Conservation (phyloP, 305 asterid genomes). For the Fraxinus latifolia region DNA sequence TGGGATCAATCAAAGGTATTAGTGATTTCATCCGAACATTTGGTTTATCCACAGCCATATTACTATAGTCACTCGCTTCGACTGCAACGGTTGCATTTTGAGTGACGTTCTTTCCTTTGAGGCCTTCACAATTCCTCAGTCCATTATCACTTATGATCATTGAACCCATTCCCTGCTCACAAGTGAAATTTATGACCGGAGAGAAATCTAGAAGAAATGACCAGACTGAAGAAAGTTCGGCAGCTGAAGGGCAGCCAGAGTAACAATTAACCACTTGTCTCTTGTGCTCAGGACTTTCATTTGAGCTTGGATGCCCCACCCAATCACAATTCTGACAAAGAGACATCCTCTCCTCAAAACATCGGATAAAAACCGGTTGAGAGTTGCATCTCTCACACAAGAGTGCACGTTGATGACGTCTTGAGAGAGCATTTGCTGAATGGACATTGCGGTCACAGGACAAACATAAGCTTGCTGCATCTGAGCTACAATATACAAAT, state of each 20-base stretch:
- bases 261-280: slow-evolving; percentile 52
- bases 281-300: slow-evolving; percentile 38
- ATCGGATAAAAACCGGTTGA: slow-evolving; percentile 51
- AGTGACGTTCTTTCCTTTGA: slow-evolving; percentile 27
- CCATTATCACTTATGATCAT: slow-evolving; percentile 39
- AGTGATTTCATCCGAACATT: slow-evolving; percentile 28
- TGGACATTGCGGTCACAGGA: slow-evolving; percentile 62
- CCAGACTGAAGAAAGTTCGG: slow-evolving; percentile 56
- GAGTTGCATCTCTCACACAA: slow-evolving; percentile 52
- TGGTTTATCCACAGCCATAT: slow-evolving; percentile 28
- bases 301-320: slow-evolving; percentile 40
- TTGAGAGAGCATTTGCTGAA: slow-evolving; percentile 62
- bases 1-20: slow-evolving; percentile 19
- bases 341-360: slow-evolving; percentile 47
- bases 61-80: slow-evolving; percentile 26
- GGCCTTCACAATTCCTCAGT: slow-evolving; percentile 26
- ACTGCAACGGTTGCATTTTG: slow-evolving; percentile 26
- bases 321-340: slow-evolving; percentile 62
- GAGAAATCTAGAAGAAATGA: slow-evolving; percentile 42
- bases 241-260: slow-evolving; percentile 59
- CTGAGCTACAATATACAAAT: slow-evolving; percentile 54
- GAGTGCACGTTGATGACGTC: slow-evolving; percentile 56
- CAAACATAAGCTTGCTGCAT: slow-evolving; percentile 58
- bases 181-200: slow-evolving; percentile 29
- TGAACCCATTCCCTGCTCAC: slow-evolving; percentile 43